Evolutionary conservation across 768 basidiomycete species (phyloP).

Genomic region (Hortiboletus flavorubellus): DNA sequence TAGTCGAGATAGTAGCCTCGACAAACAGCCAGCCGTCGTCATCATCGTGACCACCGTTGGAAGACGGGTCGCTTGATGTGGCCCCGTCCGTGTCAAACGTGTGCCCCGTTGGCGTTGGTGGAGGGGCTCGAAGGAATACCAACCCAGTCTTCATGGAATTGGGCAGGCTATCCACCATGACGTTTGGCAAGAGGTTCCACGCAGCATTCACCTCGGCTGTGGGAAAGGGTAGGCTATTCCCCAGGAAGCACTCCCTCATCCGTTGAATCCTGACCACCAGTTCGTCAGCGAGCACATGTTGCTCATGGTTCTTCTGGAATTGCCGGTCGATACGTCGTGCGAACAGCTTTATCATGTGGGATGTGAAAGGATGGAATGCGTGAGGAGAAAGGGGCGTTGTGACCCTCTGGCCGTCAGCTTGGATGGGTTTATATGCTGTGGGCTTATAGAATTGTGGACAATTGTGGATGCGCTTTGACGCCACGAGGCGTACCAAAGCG

Average conservation of each 20-base stretch:
- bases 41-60: not conserved
- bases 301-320: slow-evolving; percentile 11
- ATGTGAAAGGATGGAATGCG: not conserved
- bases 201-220: slow-evolving; percentile 12
- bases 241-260: slow-evolving; percentile 19
- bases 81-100: slow-evolving; percentile 3
- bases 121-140: slow-evolving; percentile 13
- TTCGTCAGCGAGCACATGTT: slow-evolving; percentile 13
- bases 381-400: not conserved
- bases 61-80: not conserved
- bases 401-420: not conserved
- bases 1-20: not conserved
- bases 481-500: slow-evolving; percentile 27
- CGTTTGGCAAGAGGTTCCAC: slow-evolving; percentile 29
- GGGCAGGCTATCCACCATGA: slow-evolving; percentile 9
- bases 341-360: slow-evolving; percentile 7
- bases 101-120: slow-evolving; percentile 16
- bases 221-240: slow-evolving; percentile 16
- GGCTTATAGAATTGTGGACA: slow-evolving; percentile 25
- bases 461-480: slow-evolving; percentile 22
- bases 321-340: slow-evolving; percentile 5
- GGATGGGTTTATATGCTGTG: slow-evolving; percentile 18
- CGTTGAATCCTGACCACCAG: slow-evolving; percentile 11
- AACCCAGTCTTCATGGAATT: slow-evolving; percentile 1
- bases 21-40: slow-evolving; percentile 1